Conservation (phyloP, 23 red algal species). For the Pyropia yezoensis region DNA sequence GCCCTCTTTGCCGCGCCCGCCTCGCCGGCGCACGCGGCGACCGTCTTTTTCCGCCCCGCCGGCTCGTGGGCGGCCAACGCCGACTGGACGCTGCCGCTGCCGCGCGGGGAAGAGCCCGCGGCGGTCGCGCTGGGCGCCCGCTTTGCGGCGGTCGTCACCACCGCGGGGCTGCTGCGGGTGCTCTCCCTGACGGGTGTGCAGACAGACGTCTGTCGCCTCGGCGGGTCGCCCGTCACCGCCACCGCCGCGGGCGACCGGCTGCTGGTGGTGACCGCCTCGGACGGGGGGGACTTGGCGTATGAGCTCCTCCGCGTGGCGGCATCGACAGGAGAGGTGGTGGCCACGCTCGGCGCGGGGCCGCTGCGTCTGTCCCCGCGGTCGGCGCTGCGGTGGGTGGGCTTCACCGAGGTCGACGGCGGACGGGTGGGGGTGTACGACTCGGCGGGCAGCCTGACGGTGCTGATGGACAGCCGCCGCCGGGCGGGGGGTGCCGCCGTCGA, state of each 20-base stretch:
- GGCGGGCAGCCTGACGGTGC: conserved; percentile 32
- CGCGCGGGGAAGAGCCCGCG: conserved; percentile 16
- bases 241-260: conserved; percentile 34
- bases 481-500: too few species aligned
- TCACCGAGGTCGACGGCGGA: conserved; percentile 29
- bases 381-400: conserved; percentile 40
- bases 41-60: conserved; percentile 49
- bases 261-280: conserved; percentile 28
- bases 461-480: conserved; percentile 13
- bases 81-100: conserved; percentile 55
- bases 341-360: conserved; percentile 5
- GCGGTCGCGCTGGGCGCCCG: conserved; percentile 55
- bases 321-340: conserved; percentile 19
- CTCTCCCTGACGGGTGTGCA: conserved; percentile 59
- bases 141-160: conserved; percentile 53
- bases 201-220: conserved; percentile 34
- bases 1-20: conserved; percentile 44
- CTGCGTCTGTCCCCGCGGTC: conserved; percentile 18
- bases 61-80: conserved; percentile 68
- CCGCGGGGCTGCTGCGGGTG: conserved; percentile 37
- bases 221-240: conserved; percentile 28
- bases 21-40: conserved; percentile 36
- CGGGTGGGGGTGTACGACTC: conserved; percentile 42
- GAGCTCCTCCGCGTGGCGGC: conserved; percentile 34
- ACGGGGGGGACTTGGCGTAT: conserved; percentile 13